phyloP scores from a whole-genome alignment of 768 basidiomycete genomes.

The Phallus indusiatus region DNA sequence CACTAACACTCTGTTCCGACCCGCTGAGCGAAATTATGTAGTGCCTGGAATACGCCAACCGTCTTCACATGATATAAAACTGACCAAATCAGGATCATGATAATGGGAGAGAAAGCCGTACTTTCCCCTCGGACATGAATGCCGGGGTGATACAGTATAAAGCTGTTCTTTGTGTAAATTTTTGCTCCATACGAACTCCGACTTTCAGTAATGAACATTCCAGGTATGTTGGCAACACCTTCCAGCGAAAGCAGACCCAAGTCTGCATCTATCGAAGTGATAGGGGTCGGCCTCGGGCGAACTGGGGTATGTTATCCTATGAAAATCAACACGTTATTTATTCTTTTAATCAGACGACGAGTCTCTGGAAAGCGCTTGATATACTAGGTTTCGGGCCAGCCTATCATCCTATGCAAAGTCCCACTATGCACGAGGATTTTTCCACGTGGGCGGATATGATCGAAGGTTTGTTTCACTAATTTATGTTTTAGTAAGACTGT shows the following conservation, averaged over 20 bases:
- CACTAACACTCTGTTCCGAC: too few species aligned
- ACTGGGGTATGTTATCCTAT: background rate
- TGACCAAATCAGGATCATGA: too few species aligned
- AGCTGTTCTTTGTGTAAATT: too few species aligned
- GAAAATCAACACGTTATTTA: background rate
- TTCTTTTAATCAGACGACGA: background rate
- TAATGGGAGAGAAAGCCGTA: too few species aligned
- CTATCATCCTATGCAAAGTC: background rate
- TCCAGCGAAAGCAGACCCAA: background rate
- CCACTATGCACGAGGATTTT: background rate
- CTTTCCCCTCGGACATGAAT: too few species aligned
- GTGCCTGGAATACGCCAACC: too few species aligned
- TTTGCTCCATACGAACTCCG: too few species aligned
- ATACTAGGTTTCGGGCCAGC: background rate
- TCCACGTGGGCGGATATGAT: background rate
- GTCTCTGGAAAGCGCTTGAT: background rate
- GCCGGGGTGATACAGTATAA: too few species aligned
- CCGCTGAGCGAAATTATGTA: too few species aligned
- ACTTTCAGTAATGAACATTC: too few species aligned
- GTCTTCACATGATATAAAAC: too few species aligned
- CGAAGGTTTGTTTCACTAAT: background rate
- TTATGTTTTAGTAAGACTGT: background rate
- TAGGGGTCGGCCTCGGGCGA: background rate
- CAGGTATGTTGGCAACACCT: too few species aligned
- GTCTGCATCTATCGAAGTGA: background rate